phyloP scores from a whole-genome alignment of 2,329 filamentous ascomycete genomes.

The Claviceps pusilla region DNA sequence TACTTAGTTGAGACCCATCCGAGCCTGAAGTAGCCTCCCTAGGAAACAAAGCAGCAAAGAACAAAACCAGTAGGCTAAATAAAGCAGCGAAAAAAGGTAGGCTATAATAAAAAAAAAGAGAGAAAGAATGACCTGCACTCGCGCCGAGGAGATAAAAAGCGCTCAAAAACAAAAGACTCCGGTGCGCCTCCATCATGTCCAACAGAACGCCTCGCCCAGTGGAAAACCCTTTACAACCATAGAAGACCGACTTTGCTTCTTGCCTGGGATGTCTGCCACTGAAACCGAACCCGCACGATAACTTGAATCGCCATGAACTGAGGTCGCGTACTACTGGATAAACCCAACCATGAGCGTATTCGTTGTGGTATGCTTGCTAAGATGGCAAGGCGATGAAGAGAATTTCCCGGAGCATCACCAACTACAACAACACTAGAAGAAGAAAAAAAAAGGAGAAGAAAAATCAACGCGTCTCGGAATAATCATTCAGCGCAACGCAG shows the following conservation, averaged over 20 bases:
- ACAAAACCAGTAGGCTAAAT: too few species aligned
- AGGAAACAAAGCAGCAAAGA: too few species aligned
- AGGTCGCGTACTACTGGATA: not conserved
- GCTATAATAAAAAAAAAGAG: not conserved
- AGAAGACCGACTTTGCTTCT: not conserved
- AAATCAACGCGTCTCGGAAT: slow-evolving; percentile 40
- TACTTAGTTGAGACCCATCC: too few species aligned
- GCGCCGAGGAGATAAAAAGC: too few species aligned
- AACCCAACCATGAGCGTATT: not conserved
- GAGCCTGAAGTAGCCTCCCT: too few species aligned
- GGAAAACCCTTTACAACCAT: too few species aligned
- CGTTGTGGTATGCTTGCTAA: not conserved
- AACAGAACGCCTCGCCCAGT: not conserved
- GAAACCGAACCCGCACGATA: not conserved
- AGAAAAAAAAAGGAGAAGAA: not conserved
- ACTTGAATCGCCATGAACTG: not conserved
- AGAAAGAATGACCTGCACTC: too few species aligned
- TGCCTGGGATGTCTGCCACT: too few species aligned
- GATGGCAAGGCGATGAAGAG: not conserved
- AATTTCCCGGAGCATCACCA: not conserved
- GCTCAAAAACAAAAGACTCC: not conserved
- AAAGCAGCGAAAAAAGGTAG: not conserved
- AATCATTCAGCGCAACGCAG: slow-evolving; percentile 85
- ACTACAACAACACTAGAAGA: too few species aligned
- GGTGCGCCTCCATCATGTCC: not conserved